These are phyloP conservation scores for Colletotrichum chlorophyti DNA, from an alignment of 2,329 filamentous ascomycete species.

Conservation along the genomic window DNA sequence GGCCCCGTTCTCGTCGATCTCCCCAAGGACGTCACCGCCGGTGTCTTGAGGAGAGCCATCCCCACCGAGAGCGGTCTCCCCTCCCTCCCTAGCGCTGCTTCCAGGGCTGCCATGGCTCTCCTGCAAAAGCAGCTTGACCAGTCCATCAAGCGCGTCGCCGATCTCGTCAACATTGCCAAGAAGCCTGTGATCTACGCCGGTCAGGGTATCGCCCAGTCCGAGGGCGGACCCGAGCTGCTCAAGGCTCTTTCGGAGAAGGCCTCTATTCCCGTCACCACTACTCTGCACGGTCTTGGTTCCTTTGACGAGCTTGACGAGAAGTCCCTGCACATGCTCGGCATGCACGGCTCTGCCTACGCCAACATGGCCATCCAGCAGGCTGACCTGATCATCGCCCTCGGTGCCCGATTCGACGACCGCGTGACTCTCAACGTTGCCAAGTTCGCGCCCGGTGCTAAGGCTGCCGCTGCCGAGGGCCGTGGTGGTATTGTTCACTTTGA, in stretches of 20 bases:
- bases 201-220: conserved; percentile 82
- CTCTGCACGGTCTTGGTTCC: conserved; percentile 89
- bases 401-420: conserved; percentile 94
- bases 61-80: conserved; percentile 78
- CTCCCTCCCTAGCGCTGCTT: conserved; percentile 84
- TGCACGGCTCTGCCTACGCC: conserved; percentile 96
- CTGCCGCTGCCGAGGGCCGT: conserved; percentile 81
- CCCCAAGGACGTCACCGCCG: conserved; percentile 94
- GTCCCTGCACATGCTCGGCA: conserved; percentile 96
- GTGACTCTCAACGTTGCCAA: conserved; percentile 83
- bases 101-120: conserved; percentile 77
- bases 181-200: conserved; percentile 96
- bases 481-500: conserved; percentile 98
- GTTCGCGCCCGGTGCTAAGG: conserved; percentile 88
- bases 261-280: conserved; percentile 93
- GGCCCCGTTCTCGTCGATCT: conserved; percentile 95
- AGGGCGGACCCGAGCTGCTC: conserved; percentile 80
- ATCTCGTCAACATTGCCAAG: conserved; percentile 86
- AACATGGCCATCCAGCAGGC: conserved; percentile 99
- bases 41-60: conserved; percentile 82
- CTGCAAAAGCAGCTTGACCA: conserved; percentile 74
- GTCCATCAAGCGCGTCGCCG: conserved; percentile 78
- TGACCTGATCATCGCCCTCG: conserved; percentile 93
- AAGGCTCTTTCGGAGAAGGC: conserved; percentile 90
- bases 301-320: conserved; percentile 95